These are phyloP conservation scores for Parachaetomium inaequale DNA, from an alignment of 495 filamentous ascomycete species.

Conservation along the genomic window DNA sequence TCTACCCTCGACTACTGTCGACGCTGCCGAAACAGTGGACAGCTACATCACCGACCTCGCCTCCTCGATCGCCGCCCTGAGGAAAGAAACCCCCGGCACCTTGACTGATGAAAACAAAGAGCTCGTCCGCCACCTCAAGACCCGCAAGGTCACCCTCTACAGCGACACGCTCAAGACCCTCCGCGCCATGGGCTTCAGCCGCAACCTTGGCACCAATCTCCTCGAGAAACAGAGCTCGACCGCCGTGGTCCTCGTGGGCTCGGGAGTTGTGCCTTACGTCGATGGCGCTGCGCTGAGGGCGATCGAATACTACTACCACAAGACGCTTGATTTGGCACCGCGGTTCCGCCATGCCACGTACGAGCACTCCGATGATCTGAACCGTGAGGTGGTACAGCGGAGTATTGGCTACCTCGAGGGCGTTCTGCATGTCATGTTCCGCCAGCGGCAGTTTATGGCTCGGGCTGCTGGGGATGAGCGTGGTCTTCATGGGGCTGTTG, in stretches of 20 bases:
- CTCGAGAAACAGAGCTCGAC: slow-evolving; percentile 69
- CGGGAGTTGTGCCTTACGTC: slow-evolving; percentile 25
- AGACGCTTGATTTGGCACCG: slow-evolving; percentile 65
- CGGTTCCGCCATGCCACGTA: slow-evolving; percentile 59
- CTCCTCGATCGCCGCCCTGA: slow-evolving; percentile 64
- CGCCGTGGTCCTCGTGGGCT: slow-evolving; percentile 56
- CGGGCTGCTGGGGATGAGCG: slow-evolving; percentile 30
- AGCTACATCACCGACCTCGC: slow-evolving; percentile 64
- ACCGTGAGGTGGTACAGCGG: slow-evolving; percentile 66
- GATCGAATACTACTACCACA: slow-evolving; percentile 73
- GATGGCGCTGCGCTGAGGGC: slow-evolving; percentile 30
- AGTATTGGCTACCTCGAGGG: slow-evolving; percentile 82
- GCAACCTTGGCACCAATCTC: slow-evolving; percentile 65
- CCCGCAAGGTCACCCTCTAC: slow-evolving; percentile 84
- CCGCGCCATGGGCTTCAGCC: slow-evolving; percentile 82
- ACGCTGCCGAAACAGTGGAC: slow-evolving; percentile 59
- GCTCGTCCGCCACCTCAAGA: slow-evolving; percentile 78
- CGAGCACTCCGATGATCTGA: slow-evolving; percentile 81
- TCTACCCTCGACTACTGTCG: slow-evolving; percentile 48
- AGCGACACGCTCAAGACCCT: slow-evolving; percentile 78
- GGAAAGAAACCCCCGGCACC: slow-evolving; percentile 71
- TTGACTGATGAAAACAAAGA: slow-evolving; percentile 81
- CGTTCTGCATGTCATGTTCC: slow-evolving; percentile 62
- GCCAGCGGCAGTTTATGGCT: slow-evolving; percentile 57
- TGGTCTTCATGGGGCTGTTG: slow-evolving; percentile 22